Conservation (phyloP, 2,329 filamentous ascomycete genomes). For the Teratosphaeria nubilosa region DNA sequence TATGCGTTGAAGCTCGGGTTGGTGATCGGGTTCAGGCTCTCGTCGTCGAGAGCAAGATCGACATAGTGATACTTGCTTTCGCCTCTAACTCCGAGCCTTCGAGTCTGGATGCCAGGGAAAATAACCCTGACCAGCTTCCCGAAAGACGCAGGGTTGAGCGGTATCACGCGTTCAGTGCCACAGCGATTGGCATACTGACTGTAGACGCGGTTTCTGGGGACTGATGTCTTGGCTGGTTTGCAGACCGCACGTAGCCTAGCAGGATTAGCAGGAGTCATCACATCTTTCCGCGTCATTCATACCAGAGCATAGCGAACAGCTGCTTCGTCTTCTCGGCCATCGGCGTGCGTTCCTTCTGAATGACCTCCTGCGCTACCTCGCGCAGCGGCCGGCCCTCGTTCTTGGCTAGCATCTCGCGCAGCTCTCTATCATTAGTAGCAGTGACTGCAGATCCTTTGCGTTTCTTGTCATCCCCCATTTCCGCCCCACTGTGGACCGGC, state of each 20-base stretch:
- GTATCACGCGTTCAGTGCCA: slow-evolving; percentile 85
- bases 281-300: slow-evolving; percentile 27
- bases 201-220: slow-evolving; percentile 86
- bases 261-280: background rate
- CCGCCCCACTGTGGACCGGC: slow-evolving; percentile 12
- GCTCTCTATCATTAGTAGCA: slow-evolving; percentile 71
- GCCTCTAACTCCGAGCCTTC: slow-evolving; percentile 81
- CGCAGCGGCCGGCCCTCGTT: slow-evolving; percentile 58
- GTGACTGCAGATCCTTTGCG: slow-evolving; percentile 54
- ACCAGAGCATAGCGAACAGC: slow-evolving; percentile 85
- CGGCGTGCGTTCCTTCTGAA: slow-evolving; percentile 68
- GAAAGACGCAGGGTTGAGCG: slow-evolving; percentile 93
- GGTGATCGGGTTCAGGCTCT: slow-evolving; percentile 18
- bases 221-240: slow-evolving; percentile 67
- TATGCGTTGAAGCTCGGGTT: slow-evolving; percentile 3
- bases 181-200: slow-evolving; percentile 90
- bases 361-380: slow-evolving; percentile 65
- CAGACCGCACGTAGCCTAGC: slow-evolving; percentile 64
- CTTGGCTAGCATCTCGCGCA: slow-evolving; percentile 61
- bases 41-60: slow-evolving; percentile 42
- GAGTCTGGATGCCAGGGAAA: slow-evolving; percentile 88
- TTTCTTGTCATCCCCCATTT: slow-evolving; percentile 36
- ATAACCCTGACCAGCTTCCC: slow-evolving; percentile 94
- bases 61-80: slow-evolving; percentile 97
- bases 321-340: slow-evolving; percentile 77